Percentiles rank a stretch among this genome's conserved stretches.
These are phyloP conservation scores for Phyllosticta citrichinensis DNA, from an alignment of 2,329 filamentous ascomycete species.

Conservation along the genomic window DNA sequence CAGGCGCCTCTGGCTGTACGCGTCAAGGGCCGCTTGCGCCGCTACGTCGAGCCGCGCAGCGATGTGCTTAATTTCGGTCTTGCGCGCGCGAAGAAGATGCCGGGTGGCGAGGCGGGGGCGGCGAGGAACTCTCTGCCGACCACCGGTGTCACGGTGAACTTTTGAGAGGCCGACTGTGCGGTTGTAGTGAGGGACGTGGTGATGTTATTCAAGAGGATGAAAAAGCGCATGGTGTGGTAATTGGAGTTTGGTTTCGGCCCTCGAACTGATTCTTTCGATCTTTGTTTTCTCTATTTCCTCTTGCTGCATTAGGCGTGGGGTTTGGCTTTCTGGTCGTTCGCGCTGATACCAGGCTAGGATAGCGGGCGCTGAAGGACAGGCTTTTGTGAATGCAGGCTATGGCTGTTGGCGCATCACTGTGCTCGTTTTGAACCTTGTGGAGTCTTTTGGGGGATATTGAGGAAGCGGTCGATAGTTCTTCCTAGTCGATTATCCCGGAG, in stretches of 20 bases:
- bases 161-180: neutral
- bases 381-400: neutral
- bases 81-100: constrained; percentile 2
- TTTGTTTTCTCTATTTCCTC: neutral
- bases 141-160: neutral
- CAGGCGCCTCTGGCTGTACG: constrained; percentile 32
- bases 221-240: neutral
- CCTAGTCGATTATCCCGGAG: no score
- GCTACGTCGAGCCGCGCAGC: constrained; percentile 36
- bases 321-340: neutral
- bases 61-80: constrained; percentile 35
- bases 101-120: neutral
- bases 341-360: neutral
- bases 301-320: neutral
- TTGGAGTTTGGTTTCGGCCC: neutral
- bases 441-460: neutral
- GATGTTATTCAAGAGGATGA: neutral
- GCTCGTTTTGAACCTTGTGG: neutral
- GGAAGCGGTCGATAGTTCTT: no score
- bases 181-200: no score
- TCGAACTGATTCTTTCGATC: neutral
- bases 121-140: neutral
- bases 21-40: constrained; percentile 36
- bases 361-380: neutral
- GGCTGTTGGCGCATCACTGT: neutral